phyloP scores from a whole-genome alignment of 2,329 filamentous ascomycete genomes.

The Colletotrichum cordylinicola region DNA sequence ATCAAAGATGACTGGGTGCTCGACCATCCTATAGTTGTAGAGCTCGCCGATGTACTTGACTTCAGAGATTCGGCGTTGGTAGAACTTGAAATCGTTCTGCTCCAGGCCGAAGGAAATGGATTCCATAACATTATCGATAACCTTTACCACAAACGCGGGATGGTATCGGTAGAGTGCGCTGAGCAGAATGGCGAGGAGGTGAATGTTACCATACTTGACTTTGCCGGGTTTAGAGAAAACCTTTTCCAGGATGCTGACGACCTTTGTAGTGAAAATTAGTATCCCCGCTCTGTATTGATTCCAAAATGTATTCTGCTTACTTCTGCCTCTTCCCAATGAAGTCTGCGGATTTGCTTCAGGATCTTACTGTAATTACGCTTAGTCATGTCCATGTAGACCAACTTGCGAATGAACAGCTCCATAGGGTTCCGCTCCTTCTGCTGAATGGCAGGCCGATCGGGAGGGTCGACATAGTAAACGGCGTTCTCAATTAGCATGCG shows the following conservation, averaged over 20 bases:
- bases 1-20: constrained; percentile 95
- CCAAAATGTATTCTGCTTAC: constrained; percentile 43
- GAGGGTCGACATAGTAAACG: constrained; percentile 96
- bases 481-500: constrained; percentile 99
- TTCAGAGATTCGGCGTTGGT: constrained; percentile 91
- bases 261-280: constrained; percentile 35
- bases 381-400: constrained; percentile 92
- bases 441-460: constrained; percentile 89
- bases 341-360: constrained; percentile 89
- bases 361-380: constrained; percentile 94
- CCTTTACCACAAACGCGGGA: constrained; percentile 85
- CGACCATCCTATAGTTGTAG: constrained; percentile 97
- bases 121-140: constrained; percentile 92
- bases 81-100: constrained; percentile 96
- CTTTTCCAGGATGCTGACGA: constrained; percentile 81
- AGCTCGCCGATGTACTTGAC: constrained; percentile 96
- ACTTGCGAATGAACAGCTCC: constrained; percentile 89
- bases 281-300: background rate
- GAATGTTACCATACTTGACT: constrained; percentile 96
- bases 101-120: constrained; percentile 88
- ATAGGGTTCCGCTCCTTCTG: constrained; percentile 96
- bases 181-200: constrained; percentile 88
- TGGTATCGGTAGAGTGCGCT: constrained; percentile 92
- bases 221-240: constrained; percentile 96
- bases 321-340: constrained; percentile 97